Base-by-base conservation (phyloP, 176 grass and related monocot species). In the Carex kokanica region DNA sequence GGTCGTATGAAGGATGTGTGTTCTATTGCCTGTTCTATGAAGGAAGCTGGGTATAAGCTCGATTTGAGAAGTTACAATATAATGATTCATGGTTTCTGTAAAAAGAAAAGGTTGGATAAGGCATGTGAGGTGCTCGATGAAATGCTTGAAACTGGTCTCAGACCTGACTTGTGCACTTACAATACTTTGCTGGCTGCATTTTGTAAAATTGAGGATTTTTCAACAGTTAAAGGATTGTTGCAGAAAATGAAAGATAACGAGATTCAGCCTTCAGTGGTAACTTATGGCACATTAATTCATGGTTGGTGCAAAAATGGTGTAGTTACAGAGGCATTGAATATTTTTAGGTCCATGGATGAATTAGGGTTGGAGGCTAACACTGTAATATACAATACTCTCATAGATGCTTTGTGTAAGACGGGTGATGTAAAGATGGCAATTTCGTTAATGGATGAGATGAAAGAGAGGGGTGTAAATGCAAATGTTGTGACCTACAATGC, bases 291-390 rank as follows among this genome's bases (percentile, higher is more conserved):
- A 49, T 73, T 98, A 83, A 86, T 95, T 78, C 81, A 98, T 87
- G 92, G 92, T 68, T 98, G 91, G 47, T 95, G 92, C 84, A 98
- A 91, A 90, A 59, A 32, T 86, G 90, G 90, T 70, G 84, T 88
- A 59, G 67, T 86, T 78, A 83, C 91, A 3, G 84, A 90, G 59
- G 95, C 92, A n/a, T 60, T 94, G 45, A 88, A 63, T 23, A 91
- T 90, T 74, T 94, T 98, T 24, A 21, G 49, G 31, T 89, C 63
- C 57, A 98, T 98, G 92, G 74, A 69, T 53, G 49, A 81, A 69
- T 86, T 79, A 10, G 64, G 40, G 7, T 70, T 94, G 41, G 82
- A 80, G 61, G 78, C 86, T 31, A 90, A 88, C 80, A 94, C 86
- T 0, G 82, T 91, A 11, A 88, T 94, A 66, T 95, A 93, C 68